Conservation (phyloP, 768 basidiomycete genomes). For the Flagelloscypha sp. region DNA sequence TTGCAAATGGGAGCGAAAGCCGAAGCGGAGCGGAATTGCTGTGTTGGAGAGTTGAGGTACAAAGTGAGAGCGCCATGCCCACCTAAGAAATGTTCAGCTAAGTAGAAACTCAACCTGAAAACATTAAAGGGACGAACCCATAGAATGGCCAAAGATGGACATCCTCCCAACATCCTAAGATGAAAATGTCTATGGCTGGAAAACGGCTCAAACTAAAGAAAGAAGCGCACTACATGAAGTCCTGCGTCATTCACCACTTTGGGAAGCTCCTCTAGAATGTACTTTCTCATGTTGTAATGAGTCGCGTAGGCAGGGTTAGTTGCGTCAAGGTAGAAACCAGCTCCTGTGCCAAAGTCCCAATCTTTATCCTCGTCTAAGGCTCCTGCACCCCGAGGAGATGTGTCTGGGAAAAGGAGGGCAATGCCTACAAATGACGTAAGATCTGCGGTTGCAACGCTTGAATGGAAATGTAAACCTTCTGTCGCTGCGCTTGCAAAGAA, state of each 20-base stretch:
- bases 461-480: too few relatives aligned
- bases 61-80: slow-evolving; percentile 92
- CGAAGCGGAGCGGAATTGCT: slow-evolving; percentile 77
- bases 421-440: too few relatives aligned
- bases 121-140: too few relatives aligned
- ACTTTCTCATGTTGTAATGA: slow-evolving; percentile 85
- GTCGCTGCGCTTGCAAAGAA: slow-evolving; percentile 81
- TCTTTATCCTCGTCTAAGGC: slow-evolving; percentile 70
- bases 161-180: slow-evolving; percentile 70
- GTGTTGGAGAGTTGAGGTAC: slow-evolving; percentile 66
- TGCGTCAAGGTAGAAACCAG: slow-evolving; percentile 95
- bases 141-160: slow-evolving; percentile 93
- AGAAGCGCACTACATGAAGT: slow-evolving; percentile 62
- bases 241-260: slow-evolving; percentile 62
- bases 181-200: slow-evolving; percentile 1
- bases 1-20: slow-evolving; percentile 86
- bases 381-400: slow-evolving; percentile 87
- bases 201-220: slow-evolving; percentile 1
- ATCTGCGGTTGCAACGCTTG: too few relatives aligned
- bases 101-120: too few relatives aligned
- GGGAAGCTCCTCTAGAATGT: slow-evolving; percentile 81
- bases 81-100: too few relatives aligned
- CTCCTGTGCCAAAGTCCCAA: slow-evolving; percentile 93
- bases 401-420: slow-evolving; percentile 92
- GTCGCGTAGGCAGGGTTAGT: slow-evolving; percentile 64